phyloP scores from a whole-genome alignment of 2,329 filamentous ascomycete species.

The Stemphylium beticola region DNA sequence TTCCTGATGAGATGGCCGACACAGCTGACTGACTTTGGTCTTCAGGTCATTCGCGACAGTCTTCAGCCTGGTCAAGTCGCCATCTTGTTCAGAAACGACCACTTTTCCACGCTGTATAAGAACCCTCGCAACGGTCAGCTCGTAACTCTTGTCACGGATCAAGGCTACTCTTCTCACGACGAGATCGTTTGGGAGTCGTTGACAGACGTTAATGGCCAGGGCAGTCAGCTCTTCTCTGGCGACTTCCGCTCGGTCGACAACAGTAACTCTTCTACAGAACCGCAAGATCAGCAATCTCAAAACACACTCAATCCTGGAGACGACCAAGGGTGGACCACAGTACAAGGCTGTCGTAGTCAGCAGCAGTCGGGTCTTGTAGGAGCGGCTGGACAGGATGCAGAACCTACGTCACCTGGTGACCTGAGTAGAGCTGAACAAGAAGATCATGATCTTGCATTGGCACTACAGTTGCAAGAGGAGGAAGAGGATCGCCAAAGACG shows the following conservation, averaged over 20 bases:
- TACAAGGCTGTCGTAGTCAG: conserved; percentile 49
- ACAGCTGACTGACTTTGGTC: conserved; percentile 82
- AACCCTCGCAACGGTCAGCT: conserved; percentile 79
- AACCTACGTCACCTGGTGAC: conserved; percentile 32
- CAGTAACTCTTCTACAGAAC: conserved; percentile 28
- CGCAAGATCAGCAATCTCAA: conserved; percentile 37
- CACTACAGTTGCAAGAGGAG: conserved; percentile 91
- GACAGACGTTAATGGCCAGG: conserved; percentile 83
- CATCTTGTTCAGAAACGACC: conserved; percentile 95
- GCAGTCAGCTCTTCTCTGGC: conserved; percentile 83
- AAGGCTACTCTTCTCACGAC: conserved; percentile 83
- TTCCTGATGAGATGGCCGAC: conserved; percentile 84
- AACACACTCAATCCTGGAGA: conserved; percentile 41
- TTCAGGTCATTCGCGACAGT: conserved; percentile 73
- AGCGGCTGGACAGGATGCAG: conserved; percentile 18
- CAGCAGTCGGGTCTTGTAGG: conserved; percentile 15
- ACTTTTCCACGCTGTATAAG: conserved; percentile 93
- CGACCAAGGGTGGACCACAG: conserved; percentile 63
- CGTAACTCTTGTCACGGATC: conserved; percentile 87
- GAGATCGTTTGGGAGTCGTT: conserved; percentile 97
- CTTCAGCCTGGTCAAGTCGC: conserved; percentile 80
- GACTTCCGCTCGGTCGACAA: conserved; percentile 87
- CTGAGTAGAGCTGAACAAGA: conserved; percentile 73
- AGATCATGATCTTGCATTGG: conserved; percentile 81
- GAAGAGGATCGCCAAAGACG: conserved; percentile 79